A percentile compares a stretch with the other conserved stretches of the same genome.
These are phyloP conservation scores for Spergularia azorica DNA, from an alignment of 179 eudicot species.

Conservation along the genomic window DNA sequence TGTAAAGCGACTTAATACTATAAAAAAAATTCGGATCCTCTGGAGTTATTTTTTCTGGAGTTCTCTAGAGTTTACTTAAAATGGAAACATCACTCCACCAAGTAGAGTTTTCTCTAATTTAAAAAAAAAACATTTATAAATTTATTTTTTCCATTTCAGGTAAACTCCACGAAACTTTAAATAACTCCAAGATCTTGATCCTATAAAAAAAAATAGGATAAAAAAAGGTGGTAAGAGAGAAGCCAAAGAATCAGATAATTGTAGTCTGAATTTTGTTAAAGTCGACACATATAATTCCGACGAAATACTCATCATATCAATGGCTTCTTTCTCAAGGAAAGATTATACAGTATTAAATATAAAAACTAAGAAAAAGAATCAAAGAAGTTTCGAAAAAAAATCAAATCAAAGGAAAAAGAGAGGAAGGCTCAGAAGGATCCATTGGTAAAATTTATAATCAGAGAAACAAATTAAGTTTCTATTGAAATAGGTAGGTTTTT, in stretches of 20 bases:
- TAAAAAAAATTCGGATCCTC: too few species aligned
- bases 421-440: slow-evolving; percentile 38
- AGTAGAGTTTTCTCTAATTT: too few species aligned
- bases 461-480: slow-evolving; percentile 24
- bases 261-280: slow-evolving; percentile 31
- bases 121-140: too few species aligned
- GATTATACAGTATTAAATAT: background rate
- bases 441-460: slow-evolving; percentile 32
- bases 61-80: too few species aligned
- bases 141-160: too few species aligned
- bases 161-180: too few species aligned
- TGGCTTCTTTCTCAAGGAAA: slow-evolving; percentile 6
- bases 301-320: slow-evolving; percentile 24
- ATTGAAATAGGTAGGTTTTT: slow-evolving; percentile 31
- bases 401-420: too few species aligned
- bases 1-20: too few species aligned
- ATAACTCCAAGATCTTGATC: too few species aligned
- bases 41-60: too few species aligned
- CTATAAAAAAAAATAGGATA: too few species aligned
- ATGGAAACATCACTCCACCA: too few species aligned
- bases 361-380: background rate
- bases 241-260: slow-evolving; percentile 35
- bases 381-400: background rate
- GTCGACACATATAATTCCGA: slow-evolving; percentile 34
- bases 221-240: background rate